A percentile compares a stretch with the other conserved stretches of the same genome.
Conservation (phyloP, 2,329 filamentous ascomycete species). For the Neurospora sp. region DNA sequence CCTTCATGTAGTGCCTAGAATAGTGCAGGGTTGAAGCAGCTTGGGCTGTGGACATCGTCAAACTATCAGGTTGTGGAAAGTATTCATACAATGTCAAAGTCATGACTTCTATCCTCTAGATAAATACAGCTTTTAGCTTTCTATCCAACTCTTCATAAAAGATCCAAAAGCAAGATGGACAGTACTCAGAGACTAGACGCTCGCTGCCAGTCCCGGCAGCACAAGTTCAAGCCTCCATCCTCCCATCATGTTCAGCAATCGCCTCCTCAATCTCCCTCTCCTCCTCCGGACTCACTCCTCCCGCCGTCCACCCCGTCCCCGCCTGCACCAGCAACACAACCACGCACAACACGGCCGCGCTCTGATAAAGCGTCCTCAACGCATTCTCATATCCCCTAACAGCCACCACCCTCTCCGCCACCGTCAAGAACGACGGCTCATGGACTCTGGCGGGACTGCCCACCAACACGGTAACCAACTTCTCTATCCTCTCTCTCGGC, state of each 20-base stretch:
- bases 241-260: conserved; percentile 21
- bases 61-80: too few relatives aligned
- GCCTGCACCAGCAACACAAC: conserved; percentile 38
- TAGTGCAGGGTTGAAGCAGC: too few relatives aligned
- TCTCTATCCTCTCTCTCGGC: conserved; percentile 24
- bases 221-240: conserved; percentile 21
- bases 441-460: conserved; percentile 42
- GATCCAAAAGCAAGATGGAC: background rate
- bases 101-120: too few relatives aligned
- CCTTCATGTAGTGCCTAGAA: too few relatives aligned
- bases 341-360: conserved; percentile 33
- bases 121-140: background rate
- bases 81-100: too few relatives aligned
- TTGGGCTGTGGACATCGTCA: too few relatives aligned
- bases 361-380: conserved; percentile 34
- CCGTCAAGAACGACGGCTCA: conserved; percentile 30
- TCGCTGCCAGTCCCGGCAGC: background rate
- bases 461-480: conserved; percentile 36
- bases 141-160: background rate
- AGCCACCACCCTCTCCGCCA: conserved; percentile 34
- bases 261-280: conserved; percentile 27
- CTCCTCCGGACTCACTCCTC: conserved; percentile 45
- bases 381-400: conserved; percentile 37
- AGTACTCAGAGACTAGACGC: background rate
- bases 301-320: conserved; percentile 39